Percentiles rank a stretch among this genome's conserved stretches.
Conservation (phyloP, 228 moss, liverwort and hornwort species). For the Sphagnum magellanicum region DNA sequence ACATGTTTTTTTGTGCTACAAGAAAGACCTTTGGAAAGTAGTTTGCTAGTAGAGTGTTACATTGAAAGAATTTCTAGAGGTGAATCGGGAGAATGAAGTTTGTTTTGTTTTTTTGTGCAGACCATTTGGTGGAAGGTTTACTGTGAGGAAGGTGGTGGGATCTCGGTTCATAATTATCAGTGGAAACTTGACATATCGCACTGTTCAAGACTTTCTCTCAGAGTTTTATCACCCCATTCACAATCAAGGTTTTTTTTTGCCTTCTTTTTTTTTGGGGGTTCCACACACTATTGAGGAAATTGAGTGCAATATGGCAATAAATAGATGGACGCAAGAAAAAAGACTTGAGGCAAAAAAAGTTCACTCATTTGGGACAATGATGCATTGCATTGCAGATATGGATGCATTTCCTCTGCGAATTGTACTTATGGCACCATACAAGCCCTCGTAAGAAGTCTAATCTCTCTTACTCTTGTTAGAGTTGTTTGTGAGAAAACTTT, state of each 20-base stretch:
- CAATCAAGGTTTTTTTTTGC: slow-evolving; percentile 53
- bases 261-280: no score
- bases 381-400: slow-evolving; percentile 60
- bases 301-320: no score
- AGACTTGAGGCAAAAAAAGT: no score
- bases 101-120: slow-evolving; percentile 21
- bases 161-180: slow-evolving; percentile 91
- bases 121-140: slow-evolving; percentile 87
- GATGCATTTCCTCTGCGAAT: slow-evolving; percentile 84
- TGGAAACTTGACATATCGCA: slow-evolving; percentile 79
- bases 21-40: no score
- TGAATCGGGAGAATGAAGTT: no score
- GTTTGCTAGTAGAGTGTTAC: no score
- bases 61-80: no score
- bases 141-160: slow-evolving; percentile 89
- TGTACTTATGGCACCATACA: slow-evolving; percentile 92
- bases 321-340: no score
- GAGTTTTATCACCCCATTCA: slow-evolving; percentile 95
- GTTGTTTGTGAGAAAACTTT: no score
- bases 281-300: no score
- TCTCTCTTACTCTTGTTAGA: not conserved
- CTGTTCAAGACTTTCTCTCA: slow-evolving; percentile 80
- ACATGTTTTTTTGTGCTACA: no score
- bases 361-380: no score
- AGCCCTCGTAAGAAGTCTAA: slow-evolving; percentile 62